A percentile compares a stretch with the other conserved stretches of the same genome.
Conservation (phyloP, 768 basidiomycete species). For the Chlorophyllum brunneum region DNA sequence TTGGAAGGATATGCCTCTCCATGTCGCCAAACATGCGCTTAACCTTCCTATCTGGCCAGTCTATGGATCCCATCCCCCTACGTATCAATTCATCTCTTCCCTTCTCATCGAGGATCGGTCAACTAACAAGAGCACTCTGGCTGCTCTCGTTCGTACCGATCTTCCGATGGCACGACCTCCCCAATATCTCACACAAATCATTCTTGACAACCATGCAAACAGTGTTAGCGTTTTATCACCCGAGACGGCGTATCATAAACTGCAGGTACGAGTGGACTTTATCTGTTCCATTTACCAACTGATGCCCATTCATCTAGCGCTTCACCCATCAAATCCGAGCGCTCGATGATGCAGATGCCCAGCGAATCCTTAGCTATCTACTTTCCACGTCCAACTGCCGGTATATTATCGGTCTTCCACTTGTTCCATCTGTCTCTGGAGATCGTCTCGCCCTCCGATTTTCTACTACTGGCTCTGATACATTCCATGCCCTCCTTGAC, state of each 20-base stretch:
- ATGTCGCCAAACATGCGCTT: constrained; percentile 26
- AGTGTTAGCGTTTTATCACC: constrained; percentile 1
- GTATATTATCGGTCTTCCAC: constrained; percentile 33
- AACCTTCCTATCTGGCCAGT: constrained; percentile 34
- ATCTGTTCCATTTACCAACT: background rate
- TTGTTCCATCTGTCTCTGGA: constrained; percentile 29
- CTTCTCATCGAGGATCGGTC: constrained; percentile 25
- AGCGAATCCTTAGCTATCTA: constrained; percentile 28
- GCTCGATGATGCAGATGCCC: constrained; percentile 4
- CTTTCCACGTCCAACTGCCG: constrained; percentile 27
- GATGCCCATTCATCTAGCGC: background rate
- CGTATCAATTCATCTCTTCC: constrained; percentile 1
- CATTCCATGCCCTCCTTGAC: constrained; percentile 26
- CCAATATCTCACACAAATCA: constrained; percentile 26
- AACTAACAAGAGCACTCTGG: constrained; percentile 16
- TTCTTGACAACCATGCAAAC: constrained; percentile 10
- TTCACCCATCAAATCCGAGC: background rate
- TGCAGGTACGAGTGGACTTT: background rate
- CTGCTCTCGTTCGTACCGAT: constrained; percentile 28
- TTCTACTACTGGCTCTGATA: background rate
- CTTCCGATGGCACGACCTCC: constrained; percentile 34
- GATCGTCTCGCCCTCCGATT: constrained; percentile 19
- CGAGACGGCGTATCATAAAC: background rate
- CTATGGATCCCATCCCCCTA: constrained; percentile 12
- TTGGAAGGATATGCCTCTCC: constrained; percentile 29